Evolutionary conservation across 495 filamentous ascomycete species (phyloP).

Genomic region (Hyaloscypha finlandica): DNA sequence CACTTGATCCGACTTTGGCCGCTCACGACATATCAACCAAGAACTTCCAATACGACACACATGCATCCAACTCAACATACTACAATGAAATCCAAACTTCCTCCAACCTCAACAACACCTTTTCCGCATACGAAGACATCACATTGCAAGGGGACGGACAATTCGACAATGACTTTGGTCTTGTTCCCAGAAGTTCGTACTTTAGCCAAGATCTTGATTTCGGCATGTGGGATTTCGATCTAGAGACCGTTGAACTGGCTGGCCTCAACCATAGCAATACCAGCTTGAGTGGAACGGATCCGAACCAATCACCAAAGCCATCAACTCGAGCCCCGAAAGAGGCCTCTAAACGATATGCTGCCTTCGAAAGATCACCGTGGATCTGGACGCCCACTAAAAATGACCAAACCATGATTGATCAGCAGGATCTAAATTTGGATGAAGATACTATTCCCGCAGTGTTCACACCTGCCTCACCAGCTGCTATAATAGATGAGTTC

Average conservation of each 20-base stretch:
- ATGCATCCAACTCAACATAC: not conserved
- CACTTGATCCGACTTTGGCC: not conserved
- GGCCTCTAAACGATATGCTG: constrained; percentile 16
- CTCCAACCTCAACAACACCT: not conserved
- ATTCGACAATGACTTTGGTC: constrained; percentile 3
- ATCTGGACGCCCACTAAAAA: constrained; percentile 20
- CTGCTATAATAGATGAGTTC: not conserved
- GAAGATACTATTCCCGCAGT: constrained; percentile 15
- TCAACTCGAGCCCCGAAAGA: not conserved
- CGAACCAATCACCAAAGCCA: not conserved
- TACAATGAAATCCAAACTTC: not conserved
- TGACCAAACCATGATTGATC: constrained; percentile 19
- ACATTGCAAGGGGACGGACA: not conserved
- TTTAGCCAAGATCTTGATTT: constrained; percentile 17
- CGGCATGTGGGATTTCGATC: constrained; percentile 22
- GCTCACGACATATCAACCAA: not conserved
- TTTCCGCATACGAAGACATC: not conserved
- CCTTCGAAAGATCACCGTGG: constrained; percentile 24
- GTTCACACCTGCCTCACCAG: constrained; percentile 5
- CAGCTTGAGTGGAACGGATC: not conserved
- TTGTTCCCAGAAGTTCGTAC: constrained; percentile 1
- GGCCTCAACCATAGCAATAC: not conserved
- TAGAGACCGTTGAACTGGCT: constrained; percentile 7
- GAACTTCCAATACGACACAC: not conserved
- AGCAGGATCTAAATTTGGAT: constrained; percentile 17